A percentile compares a stretch with the other conserved stretches of the same genome.
Evolutionary conservation across 2,329 filamentous ascomycete species (phyloP).

Genomic region (Fusarium fujikuroi): DNA sequence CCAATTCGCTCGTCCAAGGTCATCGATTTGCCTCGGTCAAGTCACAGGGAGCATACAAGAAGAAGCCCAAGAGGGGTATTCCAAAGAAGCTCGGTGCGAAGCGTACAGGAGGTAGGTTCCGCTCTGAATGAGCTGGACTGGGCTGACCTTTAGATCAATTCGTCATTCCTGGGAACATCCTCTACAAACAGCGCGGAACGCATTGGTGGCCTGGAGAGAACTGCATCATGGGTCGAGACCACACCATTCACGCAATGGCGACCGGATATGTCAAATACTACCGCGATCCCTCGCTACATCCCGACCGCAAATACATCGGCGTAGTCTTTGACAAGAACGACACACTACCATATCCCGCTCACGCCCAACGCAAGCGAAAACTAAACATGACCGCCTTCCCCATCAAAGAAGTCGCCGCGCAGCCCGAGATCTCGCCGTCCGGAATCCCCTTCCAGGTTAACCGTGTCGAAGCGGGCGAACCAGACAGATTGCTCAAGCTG

Average conservation of each 20-base stretch:
- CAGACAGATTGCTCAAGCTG: constrained; percentile 61
- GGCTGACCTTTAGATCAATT: constrained; percentile 74
- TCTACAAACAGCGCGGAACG: constrained; percentile 96
- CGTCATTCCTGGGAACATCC: constrained; percentile 95
- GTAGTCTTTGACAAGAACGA: constrained; percentile 87
- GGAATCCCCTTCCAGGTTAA: constrained; percentile 61
- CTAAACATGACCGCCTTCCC: constrained; percentile 75
- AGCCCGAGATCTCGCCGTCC: constrained; percentile 58
- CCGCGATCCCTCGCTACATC: constrained; percentile 83
- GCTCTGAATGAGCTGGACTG: neutral
- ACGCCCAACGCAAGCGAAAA: constrained; percentile 78
- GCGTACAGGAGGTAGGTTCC: constrained; percentile 81
- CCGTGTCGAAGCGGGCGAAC: constrained; percentile 54
- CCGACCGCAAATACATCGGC: constrained; percentile 93
- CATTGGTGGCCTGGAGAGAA: constrained; percentile 97
- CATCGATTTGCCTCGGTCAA: constrained; percentile 69
- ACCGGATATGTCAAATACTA: constrained; percentile 98
- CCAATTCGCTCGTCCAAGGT: constrained; percentile 59
- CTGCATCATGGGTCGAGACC: constrained; percentile 92
- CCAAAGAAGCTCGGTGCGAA: constrained; percentile 93
- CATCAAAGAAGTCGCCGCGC: constrained; percentile 52
- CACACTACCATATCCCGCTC: constrained; percentile 78
- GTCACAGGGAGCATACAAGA: constrained; percentile 75
- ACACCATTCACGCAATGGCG: constrained; percentile 89
- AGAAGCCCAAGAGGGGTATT: constrained; percentile 67